Base-by-base conservation (phyloP, 305 asterid species). In the Fraxinus nigra region DNA sequence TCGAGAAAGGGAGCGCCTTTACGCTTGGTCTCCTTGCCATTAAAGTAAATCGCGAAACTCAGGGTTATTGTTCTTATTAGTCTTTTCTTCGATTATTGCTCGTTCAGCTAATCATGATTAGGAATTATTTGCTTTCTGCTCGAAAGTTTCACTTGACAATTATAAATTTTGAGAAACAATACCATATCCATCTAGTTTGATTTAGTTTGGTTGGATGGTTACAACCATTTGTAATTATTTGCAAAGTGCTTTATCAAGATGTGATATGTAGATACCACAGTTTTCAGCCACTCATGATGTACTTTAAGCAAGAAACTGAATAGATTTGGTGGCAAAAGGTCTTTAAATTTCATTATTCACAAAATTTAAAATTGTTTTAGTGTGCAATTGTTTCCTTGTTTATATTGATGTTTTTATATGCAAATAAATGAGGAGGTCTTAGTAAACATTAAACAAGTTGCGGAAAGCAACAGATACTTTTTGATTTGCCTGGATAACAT, bases 1-100 rank as follows among this genome's bases (percentile, higher is more conserved):
- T 92, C 84, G 99, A 94, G 91, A 97, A 93, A 87, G 98, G 98
- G 86, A 92, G 98, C 81, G 99, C 99, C 74, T 94, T 97, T 87
- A 91, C 98, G 13, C 96, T 97, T 77, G 99, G 99, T 78, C 98
- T 97, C 84, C 96, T 97, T 78, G 97, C 99, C 78, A 87, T 97
- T 61, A 97, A 97, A 89, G 99, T 97, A 93, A 83, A 65, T 89
- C 48, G 84, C 22, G 30, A 81, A 54, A 82, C 79, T 74, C 16
- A 65, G 34, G 75, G 70, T 73, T 78, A 40, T 80, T 48, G 46
- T 40, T 76, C 63, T 54, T 78, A 26, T 86, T 70, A 30, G 24
- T 70, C 72, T 28, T 73, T 78, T 75, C 24, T 26, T 59, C 61
- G 43, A 70, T 83, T 6, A 30, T 81, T 28, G 4, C 20, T 22